These are phyloP conservation scores for Wallacemonas collosoma DNA, from an alignment of 208 protist species.

Conservation along the genomic window DNA sequence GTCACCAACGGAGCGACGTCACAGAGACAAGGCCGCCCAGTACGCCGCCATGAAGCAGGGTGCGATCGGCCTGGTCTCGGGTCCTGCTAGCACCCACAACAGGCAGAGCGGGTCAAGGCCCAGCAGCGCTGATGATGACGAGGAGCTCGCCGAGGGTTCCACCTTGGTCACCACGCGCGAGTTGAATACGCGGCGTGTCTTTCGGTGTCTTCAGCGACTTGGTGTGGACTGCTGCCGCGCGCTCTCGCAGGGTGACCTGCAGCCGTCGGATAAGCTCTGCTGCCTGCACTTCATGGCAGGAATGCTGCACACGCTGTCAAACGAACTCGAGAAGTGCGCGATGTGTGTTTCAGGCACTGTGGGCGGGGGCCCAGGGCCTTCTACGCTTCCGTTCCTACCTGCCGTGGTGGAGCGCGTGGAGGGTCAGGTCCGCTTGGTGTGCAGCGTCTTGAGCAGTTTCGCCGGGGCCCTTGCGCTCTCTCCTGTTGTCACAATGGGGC, in stretches of 20 bases:
- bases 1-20: constrained; percentile 4
- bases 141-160: constrained; percentile 22
- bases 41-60: background rate
- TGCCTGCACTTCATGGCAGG: constrained; percentile 34
- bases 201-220: constrained; percentile 43
- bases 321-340: constrained; percentile 28
- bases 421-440: constrained; percentile 32
- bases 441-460: constrained; percentile 27
- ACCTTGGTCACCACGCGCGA: constrained; percentile 34
- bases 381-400: constrained; percentile 2
- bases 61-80: background rate
- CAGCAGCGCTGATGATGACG: constrained; percentile 6
- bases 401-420: constrained; percentile 11
- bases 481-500: background rate
- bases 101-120: background rate
- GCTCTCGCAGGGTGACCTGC: constrained; percentile 21
- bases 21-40: constrained; percentile 11
- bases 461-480: background rate
- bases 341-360: constrained; percentile 7
- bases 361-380: background rate
- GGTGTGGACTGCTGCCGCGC: constrained; percentile 40
- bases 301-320: constrained; percentile 24
- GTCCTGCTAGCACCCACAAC: background rate
- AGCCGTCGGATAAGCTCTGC: constrained; percentile 24
- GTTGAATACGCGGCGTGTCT: constrained; percentile 29